Evolutionary conservation across 2,329 filamentous ascomycete genomes (phyloP).

Genomic region (Penicillium glabrum): DNA sequence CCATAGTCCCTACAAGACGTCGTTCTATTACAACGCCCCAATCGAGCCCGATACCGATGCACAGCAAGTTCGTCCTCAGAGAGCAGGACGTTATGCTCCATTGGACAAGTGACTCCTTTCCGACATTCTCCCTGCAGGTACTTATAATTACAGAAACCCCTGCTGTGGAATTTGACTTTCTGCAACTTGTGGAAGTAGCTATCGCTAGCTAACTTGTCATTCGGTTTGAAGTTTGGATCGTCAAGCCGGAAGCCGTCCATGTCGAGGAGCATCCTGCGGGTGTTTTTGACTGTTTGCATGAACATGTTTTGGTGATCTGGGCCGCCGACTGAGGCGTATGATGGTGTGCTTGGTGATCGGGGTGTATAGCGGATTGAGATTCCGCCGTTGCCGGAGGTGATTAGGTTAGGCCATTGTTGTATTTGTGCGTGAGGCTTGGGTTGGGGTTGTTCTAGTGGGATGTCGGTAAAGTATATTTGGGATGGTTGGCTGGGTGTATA

Average conservation of each 20-base stretch:
- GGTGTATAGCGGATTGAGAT: neutral
- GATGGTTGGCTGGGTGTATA: neutral
- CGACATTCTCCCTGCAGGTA: constrained; percentile 5
- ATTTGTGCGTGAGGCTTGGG: neutral
- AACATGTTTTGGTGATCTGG: neutral
- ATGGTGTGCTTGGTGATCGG: neutral
- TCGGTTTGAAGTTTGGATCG: neutral
- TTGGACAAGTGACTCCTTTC: neutral
- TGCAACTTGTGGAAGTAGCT: neutral
- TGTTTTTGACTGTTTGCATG: neutral
- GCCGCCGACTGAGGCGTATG: neutral
- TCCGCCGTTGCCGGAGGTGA: neutral
- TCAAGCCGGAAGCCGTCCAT: constrained; percentile 2
- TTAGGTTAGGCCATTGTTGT: neutral
- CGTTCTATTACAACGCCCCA: constrained; percentile 3
- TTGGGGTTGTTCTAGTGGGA: neutral
- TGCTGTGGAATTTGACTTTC: neutral
- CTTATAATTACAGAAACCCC: constrained; percentile 10
- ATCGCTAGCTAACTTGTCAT: neutral
- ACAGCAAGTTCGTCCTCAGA: constrained; percentile 3
- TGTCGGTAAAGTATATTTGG: neutral
- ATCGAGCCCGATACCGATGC: constrained; percentile 10
- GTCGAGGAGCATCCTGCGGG: constrained; percentile 2
- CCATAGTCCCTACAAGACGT: constrained; percentile 5
- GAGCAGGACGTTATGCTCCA: constrained; percentile 9